Evolutionary conservation across 495 filamentous ascomycete genomes (phyloP).

Genomic region (Penicillium pancosmium): DNA sequence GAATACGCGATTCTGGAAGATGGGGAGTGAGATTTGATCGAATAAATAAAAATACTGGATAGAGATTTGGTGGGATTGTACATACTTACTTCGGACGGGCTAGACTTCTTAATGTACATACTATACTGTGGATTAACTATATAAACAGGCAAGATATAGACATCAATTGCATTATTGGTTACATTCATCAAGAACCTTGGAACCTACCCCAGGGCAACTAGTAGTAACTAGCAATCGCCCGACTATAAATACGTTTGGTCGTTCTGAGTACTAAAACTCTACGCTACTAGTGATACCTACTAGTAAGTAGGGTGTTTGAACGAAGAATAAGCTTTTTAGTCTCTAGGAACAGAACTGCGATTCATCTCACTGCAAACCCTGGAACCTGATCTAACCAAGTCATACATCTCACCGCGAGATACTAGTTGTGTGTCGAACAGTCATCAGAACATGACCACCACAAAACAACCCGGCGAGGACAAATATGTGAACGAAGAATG

Average conservation of each 20-base stretch:
- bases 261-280: neutral
- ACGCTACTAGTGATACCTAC: neutral
- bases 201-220: too few relatives aligned
- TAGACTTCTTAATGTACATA: neutral
- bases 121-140: too few relatives aligned
- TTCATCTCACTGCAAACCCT: slow-evolving; percentile 23
- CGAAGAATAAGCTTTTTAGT: slow-evolving; percentile 29
- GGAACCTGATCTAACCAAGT: slow-evolving; percentile 14
- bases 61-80: slow-evolving; percentile 5
- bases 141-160: neutral
- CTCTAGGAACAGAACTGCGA: slow-evolving; percentile 27
- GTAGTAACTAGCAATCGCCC: too few relatives aligned
- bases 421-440: slow-evolving; percentile 1
- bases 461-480: slow-evolving; percentile 14
- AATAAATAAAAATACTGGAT: neutral
- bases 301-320: too few relatives aligned
- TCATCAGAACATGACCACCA: slow-evolving; percentile 10
- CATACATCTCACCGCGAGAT: slow-evolving; percentile 19
- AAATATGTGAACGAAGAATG: slow-evolving; percentile 5
- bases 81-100: slow-evolving; percentile 4
- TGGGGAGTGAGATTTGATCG: slow-evolving; percentile 38
- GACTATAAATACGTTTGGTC: too few relatives aligned
- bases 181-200: too few relatives aligned
- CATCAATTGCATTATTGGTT: too few relatives aligned
- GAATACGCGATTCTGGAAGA: slow-evolving; percentile 49